Evolutionary conservation across 192 early-diverging fungal species (phyloP), one percentile per base, ranked within the genome.

Genomic region (Lobulomyces angularis): DNA sequence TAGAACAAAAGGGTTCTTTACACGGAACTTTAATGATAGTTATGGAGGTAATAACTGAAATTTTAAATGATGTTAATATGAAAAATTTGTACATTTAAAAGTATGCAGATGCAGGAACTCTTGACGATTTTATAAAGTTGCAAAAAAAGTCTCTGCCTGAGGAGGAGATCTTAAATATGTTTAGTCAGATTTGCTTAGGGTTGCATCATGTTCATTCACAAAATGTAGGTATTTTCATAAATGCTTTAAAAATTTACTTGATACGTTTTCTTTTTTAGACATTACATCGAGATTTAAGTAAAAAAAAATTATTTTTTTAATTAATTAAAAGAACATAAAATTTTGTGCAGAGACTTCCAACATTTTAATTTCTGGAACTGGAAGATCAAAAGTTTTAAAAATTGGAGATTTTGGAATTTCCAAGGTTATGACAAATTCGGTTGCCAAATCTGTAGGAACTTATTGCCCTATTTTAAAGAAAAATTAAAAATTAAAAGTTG

Each of bases 41-140:
- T n/a, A 47, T 47, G 46, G 46, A 47, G 46, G 46, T 48, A 30
- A 39, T 12, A 23, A 39, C 11, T 12, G 38, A 39, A 11, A 12
- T 19, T 12, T 39, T 39, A 11, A 11, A 39, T 12, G 30, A 32
- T 39, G 38, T 39, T 39, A 12, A 11, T 39, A 23, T 12, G 11
- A 48, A 48, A 40, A 48, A 42, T 49, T 47, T 47, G 44, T 46
- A 48, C 16, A 48, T 49, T 41, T 51, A 48, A 12, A 23, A 24
- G 11, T 32, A 11, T 11, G 11, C 12, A 12, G 11, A 39, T 12
- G 30, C 12, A 11, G 32, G 11, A 11, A 12, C 30, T 11, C 30
- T 39, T 12, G 11, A 11, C 11, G 38, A 39, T 24, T 11, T 24
- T 46, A 20, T 47, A 43, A 47, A 18, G 16, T 7, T 12, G 20